Conservation (phyloP, 306 rosid species). For the Potentilla sterilis region DNA sequence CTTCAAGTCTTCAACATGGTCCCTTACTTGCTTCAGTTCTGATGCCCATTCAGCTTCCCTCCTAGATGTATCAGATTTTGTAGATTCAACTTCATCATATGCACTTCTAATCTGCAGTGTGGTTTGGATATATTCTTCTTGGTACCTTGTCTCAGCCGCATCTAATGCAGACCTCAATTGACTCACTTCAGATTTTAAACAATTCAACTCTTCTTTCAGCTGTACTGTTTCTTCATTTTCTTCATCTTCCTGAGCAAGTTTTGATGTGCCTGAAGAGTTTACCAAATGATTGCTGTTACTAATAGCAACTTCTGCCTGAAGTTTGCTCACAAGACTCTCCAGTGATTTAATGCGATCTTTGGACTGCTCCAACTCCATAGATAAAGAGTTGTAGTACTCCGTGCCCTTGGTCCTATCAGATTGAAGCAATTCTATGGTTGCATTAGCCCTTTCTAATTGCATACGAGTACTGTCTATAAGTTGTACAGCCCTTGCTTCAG, state of each 20-base stretch:
- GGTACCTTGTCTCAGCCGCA: slow-evolving; percentile 71
- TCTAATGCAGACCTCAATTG: slow-evolving; percentile 69
- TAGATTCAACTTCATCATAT: slow-evolving; percentile 59
- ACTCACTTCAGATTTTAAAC: slow-evolving; percentile 55
- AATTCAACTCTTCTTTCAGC: slow-evolving; percentile 54
- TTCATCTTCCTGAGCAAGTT: slow-evolving; percentile 28
- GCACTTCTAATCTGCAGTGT: slow-evolving; percentile 77
- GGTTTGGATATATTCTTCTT: slow-evolving; percentile 77
- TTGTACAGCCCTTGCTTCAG: slow-evolving; percentile 60
- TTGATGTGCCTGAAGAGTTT: slow-evolving; percentile 31
- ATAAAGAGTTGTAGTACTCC: slow-evolving; percentile 46
- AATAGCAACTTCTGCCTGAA: slow-evolving; percentile 45
- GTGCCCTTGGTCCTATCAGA: slow-evolving; percentile 46
- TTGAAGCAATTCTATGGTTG: slow-evolving; percentile 47
- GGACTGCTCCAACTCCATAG: slow-evolving; percentile 73
- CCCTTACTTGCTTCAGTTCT: slow-evolving; percentile 51
- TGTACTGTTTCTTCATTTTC: slow-evolving; percentile 45
- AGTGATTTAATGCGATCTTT: slow-evolving; percentile 55
- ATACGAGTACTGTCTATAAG: slow-evolving; percentile 46
- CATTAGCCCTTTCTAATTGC: slow-evolving; percentile 63
- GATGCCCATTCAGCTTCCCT: slow-evolving; percentile 51
- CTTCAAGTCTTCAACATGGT: slow-evolving; percentile 54
- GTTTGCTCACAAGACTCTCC: slow-evolving; percentile 61
- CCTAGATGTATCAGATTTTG: slow-evolving; percentile 52
- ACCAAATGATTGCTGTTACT: slow-evolving; percentile 22